phyloP scores from a whole-genome alignment of 129 eudicot species.

The Artemisia argyi region DNA sequence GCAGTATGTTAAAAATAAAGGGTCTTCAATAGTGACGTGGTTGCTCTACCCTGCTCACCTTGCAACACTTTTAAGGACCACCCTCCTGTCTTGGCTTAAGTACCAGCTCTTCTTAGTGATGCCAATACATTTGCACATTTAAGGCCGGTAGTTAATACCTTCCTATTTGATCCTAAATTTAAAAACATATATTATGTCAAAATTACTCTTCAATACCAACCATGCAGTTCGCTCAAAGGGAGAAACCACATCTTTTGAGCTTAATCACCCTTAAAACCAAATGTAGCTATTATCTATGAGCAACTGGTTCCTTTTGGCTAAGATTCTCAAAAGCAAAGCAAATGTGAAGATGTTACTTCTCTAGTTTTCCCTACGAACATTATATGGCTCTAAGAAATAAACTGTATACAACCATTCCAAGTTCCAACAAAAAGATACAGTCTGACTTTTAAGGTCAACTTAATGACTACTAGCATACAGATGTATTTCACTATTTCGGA shows the following conservation, averaged over 20 bases:
- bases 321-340: too few species aligned
- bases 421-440: background rate
- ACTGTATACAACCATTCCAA: background rate
- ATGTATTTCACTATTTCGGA: background rate
- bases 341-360: too few species aligned
- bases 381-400: background rate
- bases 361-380: too few species aligned
- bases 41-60: background rate
- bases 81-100: slow-evolving; percentile 67
- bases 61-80: slow-evolving; percentile 12
- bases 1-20: background rate
- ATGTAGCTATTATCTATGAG: too few species aligned
- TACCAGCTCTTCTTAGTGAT: slow-evolving; percentile 89
- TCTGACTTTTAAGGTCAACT: background rate
- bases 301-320: too few species aligned
- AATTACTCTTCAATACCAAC: background rate
- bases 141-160: slow-evolving; percentile 71
- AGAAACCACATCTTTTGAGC: too few species aligned
- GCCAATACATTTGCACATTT: slow-evolving; percentile 96
- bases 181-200: background rate
- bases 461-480: background rate
- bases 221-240: background rate
- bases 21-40: background rate
- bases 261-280: too few species aligned
- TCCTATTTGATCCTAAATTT: slow-evolving; percentile 77